Conservation (phyloP, 2,329 filamentous ascomycete species). For the Fusarium secorum region DNA sequence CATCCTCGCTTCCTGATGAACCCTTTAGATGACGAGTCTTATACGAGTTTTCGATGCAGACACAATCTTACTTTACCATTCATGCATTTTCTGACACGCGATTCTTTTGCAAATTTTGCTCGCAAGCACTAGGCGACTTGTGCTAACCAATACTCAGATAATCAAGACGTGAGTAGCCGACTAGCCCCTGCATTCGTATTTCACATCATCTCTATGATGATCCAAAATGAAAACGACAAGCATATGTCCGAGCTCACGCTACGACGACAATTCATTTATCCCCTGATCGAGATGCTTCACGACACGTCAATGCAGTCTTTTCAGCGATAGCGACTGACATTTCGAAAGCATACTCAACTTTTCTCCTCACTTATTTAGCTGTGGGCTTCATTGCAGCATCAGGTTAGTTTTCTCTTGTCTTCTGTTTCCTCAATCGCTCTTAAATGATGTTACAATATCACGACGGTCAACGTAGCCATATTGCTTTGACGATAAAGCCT, state of each 20-base stretch:
- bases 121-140: constrained; percentile 8
- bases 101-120: constrained; percentile 5
- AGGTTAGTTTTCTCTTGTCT: constrained; percentile 42
- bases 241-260: constrained; percentile 89
- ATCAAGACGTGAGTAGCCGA: constrained; percentile 39
- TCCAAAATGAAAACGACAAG: constrained; percentile 87
- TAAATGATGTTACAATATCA: constrained; percentile 56
- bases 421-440: background rate
- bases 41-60: constrained; percentile 77
- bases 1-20: constrained; percentile 49
- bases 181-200: constrained; percentile 9
- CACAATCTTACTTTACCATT: constrained; percentile 73
- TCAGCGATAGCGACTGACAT: constrained; percentile 37
- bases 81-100: constrained; percentile 66
- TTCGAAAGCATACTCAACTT: constrained; percentile 15
- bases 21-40: constrained; percentile 78
- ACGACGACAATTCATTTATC: constrained; percentile 53
- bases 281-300: constrained; percentile 41
- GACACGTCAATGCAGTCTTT: constrained; percentile 25
- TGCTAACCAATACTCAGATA: constrained; percentile 34
- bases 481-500: constrained; percentile 57
- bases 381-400: background rate
- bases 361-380: background rate
- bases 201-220: constrained; percentile 71
- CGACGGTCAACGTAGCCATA: constrained; percentile 60